Evolutionary conservation across 2,329 filamentous ascomycete genomes (phyloP).

Genomic region (Colletotrichum navitas): DNA sequence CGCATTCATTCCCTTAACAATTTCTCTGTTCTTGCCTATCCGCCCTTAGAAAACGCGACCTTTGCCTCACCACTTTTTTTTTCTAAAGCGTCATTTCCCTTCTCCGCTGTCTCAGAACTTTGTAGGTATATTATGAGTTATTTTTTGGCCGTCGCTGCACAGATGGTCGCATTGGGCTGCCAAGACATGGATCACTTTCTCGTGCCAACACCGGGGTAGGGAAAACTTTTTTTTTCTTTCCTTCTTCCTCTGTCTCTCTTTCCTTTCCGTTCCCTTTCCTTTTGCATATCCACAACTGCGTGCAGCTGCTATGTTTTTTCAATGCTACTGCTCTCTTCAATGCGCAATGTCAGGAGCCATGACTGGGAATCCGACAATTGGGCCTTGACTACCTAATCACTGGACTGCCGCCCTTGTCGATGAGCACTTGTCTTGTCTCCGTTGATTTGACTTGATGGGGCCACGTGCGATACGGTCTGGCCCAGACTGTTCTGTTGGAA

Average conservation of each 20-base stretch:
- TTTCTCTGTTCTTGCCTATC: slow-evolving; percentile 15
- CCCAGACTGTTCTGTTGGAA: not conserved
- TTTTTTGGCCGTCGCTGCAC: slow-evolving; percentile 10
- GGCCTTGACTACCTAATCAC: not conserved
- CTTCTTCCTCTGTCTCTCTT: no score
- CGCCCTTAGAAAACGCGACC: slow-evolving; percentile 36
- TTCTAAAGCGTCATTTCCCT: not conserved
- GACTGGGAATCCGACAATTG: not conserved
- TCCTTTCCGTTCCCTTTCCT: no score
- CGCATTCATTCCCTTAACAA: slow-evolving; percentile 38
- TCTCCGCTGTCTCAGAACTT: not conserved
- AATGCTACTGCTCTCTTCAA: not conserved
- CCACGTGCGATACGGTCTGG: not conserved
- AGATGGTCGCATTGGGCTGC: slow-evolving; percentile 36
- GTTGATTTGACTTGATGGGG: not conserved
- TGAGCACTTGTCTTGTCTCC: not conserved
- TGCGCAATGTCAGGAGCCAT: not conserved
- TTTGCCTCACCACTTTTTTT: slow-evolving; percentile 19
- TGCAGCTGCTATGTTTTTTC: not conserved
- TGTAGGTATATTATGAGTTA: slow-evolving; percentile 10
- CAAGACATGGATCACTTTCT: slow-evolving; percentile 28
- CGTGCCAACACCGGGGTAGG: slow-evolving; percentile 23
- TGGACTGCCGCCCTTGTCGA: not conserved
- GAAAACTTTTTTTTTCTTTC: not conserved
- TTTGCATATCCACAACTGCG: slow-evolving; percentile 24